phyloP scores from a whole-genome alignment of 768 basidiomycete genomes.

The Termitomyces titanicus region DNA sequence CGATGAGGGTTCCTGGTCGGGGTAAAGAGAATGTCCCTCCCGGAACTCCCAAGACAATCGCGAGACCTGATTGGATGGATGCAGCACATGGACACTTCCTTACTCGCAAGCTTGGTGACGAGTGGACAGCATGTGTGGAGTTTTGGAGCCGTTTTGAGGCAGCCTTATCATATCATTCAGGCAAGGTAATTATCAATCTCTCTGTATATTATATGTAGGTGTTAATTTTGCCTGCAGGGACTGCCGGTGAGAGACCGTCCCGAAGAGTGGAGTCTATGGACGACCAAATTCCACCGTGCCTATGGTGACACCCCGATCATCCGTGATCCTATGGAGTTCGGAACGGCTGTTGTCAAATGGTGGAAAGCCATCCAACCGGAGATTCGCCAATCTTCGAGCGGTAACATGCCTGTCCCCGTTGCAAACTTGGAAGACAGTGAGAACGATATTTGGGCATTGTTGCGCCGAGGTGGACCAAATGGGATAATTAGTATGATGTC shows the following conservation, averaged over 20 bases:
- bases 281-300: neutral
- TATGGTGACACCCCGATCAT: constrained; percentile 8
- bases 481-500: constrained; percentile 9
- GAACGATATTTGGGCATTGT: constrained; percentile 2
- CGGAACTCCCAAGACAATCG: neutral
- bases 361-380: constrained; percentile 14
- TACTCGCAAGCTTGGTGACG: constrained; percentile 5
- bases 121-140: constrained; percentile 9
- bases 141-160: constrained; percentile 6
- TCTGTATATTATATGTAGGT: neutral
- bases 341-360: constrained; percentile 11
- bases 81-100: constrained; percentile 4
- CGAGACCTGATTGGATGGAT: neutral
- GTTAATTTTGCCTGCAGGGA: neutral
- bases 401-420: neutral
- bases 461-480: constrained; percentile 9
- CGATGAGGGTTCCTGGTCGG: neutral
- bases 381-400: neutral
- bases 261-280: constrained; percentile 16
- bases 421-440: neutral
- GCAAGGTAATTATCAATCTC: neutral
- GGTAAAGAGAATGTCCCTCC: neutral
- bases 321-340: constrained; percentile 12
- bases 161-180: neutral
- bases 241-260: neutral